Evolutionary conservation across 345 rosid genomes (phyloP).

Genomic region (Brassica incana): DNA sequence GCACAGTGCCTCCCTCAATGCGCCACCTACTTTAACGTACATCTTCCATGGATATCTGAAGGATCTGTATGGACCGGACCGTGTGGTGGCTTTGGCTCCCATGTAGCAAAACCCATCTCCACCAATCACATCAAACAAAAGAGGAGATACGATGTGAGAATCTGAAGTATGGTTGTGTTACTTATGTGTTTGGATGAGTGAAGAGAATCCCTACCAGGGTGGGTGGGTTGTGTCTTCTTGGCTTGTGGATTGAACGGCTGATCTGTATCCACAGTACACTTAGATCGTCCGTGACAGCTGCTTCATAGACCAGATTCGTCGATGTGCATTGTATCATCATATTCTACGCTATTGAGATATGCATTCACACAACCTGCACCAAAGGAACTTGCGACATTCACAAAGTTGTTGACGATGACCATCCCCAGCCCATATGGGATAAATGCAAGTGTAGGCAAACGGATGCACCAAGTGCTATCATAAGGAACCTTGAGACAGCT

Average conservation of each 20-base stretch:
- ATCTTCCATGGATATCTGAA: conserved; percentile 72
- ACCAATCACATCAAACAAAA: neutral
- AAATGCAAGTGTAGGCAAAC: conserved; percentile 73
- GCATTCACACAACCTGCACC: conserved; percentile 64
- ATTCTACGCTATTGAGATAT: conserved; percentile 68
- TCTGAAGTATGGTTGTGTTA: neutral
- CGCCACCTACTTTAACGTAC: conserved; percentile 81
- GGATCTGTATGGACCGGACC: conserved; percentile 58
- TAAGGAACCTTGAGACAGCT: conserved; percentile 63
- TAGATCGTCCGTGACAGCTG: conserved; percentile 63
- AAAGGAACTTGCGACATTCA: conserved; percentile 51
- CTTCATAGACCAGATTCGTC: conserved; percentile 75
- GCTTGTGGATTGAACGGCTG: conserved; percentile 85
- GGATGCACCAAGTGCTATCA: conserved; percentile 70
- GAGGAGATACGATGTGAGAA: neutral
- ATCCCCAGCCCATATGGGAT: conserved; percentile 96
- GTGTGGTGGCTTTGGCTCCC: conserved; percentile 84
- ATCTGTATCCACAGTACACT: conserved; percentile 75
- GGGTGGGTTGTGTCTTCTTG: conserved; percentile 59
- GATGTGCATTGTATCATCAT: conserved; percentile 63
- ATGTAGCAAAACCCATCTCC: conserved; percentile 75
- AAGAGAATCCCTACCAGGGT: conserved; percentile 46
- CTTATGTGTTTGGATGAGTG: conserved; percentile 5
- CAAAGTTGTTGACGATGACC: conserved; percentile 81
- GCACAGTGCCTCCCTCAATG: conserved; percentile 76